Evolutionary conservation across 495 filamentous ascomycete species (phyloP), one percentile per base, ranked within the genome.

Genomic region (Thermothielavioides terrestris): DNA sequence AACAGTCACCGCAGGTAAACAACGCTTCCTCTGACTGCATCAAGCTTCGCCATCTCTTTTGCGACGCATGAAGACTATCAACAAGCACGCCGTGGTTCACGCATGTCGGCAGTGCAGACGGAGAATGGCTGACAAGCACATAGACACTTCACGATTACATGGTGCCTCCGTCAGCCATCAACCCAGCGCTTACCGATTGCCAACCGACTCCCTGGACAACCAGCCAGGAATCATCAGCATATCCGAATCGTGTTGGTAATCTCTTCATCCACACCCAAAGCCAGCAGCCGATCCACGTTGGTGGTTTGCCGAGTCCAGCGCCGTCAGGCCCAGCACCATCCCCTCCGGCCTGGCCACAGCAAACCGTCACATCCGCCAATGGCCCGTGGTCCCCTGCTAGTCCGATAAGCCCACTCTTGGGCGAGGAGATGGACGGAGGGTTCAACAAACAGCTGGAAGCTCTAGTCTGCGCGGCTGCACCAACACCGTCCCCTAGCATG

Each of bases 261-360:
- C 25, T 15, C 15, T 21, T 7, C 4, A 15, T 38, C 25, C 14
- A 39, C 1, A 27, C 21, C 3, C 42, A 46, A 2, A 18, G 41
- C 5, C 41, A 40, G 1, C 21, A 18, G 32, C 25, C 35, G 2
- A 10, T 35, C 12, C 17, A 30, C 2, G 8, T 15, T 4, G 17
- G 18, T 25, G 42, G 49, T 1, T 2, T 46, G 17, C 49, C 42
- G 8, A 52, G 49, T 46, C 49, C 49, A 6, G 32, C 34, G n/a
- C 36, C 26, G 14, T 21, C 42, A 32, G 35, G 22, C 34, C 9
- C 32, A 6, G 45, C 45, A 30, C 15, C 34, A 28, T 48, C 45
- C 25, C 45, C 45, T 1, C 10, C 34, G 1, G 15, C 38, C 5
- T 48, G 45, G 45, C 17, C 34, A 8, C 21, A 39, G 20, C 34